phyloP scores from a whole-genome alignment of 768 basidiomycete species.

The Podaxis sp. region DNA sequence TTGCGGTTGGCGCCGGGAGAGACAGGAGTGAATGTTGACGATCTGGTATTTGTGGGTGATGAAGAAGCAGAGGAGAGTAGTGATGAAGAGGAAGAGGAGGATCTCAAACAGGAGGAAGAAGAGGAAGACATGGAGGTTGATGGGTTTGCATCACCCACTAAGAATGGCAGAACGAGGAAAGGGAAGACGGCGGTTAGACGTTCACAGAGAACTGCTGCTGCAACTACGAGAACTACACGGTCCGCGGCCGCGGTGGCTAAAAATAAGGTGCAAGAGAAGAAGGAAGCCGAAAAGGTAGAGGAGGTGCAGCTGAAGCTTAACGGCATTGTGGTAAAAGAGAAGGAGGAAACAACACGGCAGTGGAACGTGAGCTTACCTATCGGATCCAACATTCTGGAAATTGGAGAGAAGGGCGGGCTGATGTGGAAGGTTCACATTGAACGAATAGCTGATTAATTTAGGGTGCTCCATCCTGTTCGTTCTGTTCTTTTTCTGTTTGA shows the following conservation, averaged over 20 bases:
- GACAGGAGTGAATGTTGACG: conserved; percentile 49
- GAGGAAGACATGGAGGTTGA: conserved; percentile 45
- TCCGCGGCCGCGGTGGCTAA: conserved; percentile 29
- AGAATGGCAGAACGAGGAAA: conserved; percentile 42
- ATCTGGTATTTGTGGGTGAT: conserved; percentile 52
- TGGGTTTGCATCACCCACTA: conserved; percentile 34
- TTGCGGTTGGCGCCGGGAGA: conserved; percentile 61
- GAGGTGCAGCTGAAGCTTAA: conserved; percentile 67
- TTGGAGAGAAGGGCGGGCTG: conserved; percentile 69
- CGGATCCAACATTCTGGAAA: conserved; percentile 64
- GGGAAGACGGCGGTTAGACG: conserved; percentile 33
- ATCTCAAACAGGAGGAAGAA: conserved; percentile 36
- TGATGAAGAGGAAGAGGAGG: conserved; percentile 46
- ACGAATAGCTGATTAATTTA: conserved; percentile 27
- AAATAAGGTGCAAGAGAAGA: conserved; percentile 28
- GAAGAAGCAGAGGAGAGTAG: conserved; percentile 61
- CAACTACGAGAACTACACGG: conserved; percentile 19
- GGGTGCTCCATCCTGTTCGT: not conserved
- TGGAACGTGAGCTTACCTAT: conserved; percentile 63
- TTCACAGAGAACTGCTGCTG: conserved; percentile 20
- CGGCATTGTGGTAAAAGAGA: conserved; percentile 46
- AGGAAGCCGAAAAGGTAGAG: conserved; percentile 47
- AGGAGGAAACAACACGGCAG: conserved; percentile 42
- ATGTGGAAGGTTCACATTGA: conserved; percentile 72
- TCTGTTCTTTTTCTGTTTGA: not conserved